Base-by-base conservation (phyloP, 2,329 filamentous ascomycete genomes). In the Microsporum canis region DNA sequence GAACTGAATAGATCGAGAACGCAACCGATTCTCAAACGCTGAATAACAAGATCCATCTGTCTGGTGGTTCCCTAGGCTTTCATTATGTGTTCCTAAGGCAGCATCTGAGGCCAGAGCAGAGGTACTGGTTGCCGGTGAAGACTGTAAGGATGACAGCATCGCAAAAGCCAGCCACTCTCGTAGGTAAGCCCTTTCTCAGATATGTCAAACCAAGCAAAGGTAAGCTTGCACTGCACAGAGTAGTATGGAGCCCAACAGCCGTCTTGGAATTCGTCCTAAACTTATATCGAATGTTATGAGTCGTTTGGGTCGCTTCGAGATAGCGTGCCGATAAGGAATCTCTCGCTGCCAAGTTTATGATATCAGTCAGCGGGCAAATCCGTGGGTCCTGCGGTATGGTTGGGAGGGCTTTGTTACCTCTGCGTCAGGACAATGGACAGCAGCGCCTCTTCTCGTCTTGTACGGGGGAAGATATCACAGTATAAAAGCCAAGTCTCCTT, bases 1-100 rank as follows among this genome's bases (percentile, higher is more conserved):
- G 63, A 76, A 76, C 60, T 75, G 73, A 49, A 76, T 74, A 5
- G 74, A 76, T 59, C 69, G 71, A 43, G 71, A 68, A 8, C 71
- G 70, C 6, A 68, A 63, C 17, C 17, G 45, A 55, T 67, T 66
- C 14, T 69, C 68, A 43, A 65, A 65, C 27, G 65, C 59, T 12
- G 68, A 66, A 17, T 68, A 67, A 12, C 39, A 53, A 12, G 59
- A 17, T 8, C 45, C 59, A 65, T 67, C 43, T 64, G 36, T 34
- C 57, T 58, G 39, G 41, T 33, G 57, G 36, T 59, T 55, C 34
- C 55, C 49, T 38, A 55, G 33, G 4, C 59, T 58, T 14, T 63
- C 59, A 36, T 61, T 51, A 23, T 58, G 62, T 38, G 57, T 61
- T 31, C 56, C 57, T 12, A 59, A 53, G 31, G 53, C 39, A 29